Percentiles rank a stretch among this genome's conserved stretches.
These are phyloP conservation scores for Vickermania spadyakhi DNA, from an alignment of 208 protist genomes.

Conservation along the genomic window DNA sequence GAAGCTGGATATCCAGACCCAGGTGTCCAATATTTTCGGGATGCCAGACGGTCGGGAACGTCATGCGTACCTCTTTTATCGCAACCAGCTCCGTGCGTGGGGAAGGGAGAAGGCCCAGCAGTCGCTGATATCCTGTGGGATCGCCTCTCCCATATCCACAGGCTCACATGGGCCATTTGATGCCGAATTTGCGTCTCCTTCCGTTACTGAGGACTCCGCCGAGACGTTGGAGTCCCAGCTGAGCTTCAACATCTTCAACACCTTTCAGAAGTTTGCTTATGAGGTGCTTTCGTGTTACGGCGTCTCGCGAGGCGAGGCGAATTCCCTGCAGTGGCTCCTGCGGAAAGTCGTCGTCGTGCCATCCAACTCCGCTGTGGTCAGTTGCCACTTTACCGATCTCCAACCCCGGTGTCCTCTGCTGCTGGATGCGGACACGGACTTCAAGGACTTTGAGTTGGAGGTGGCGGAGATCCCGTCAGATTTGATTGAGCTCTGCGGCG, in stretches of 20 bases:
- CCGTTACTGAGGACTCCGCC: not conserved
- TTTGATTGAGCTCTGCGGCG: conserved; percentile 2
- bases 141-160: not conserved
- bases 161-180: not conserved
- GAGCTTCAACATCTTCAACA: conserved; percentile 5
- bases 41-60: not conserved
- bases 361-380: not conserved
- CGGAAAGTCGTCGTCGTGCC: conserved; percentile 3
- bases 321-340: conserved; percentile 2
- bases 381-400: conserved; percentile 2
- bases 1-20: not conserved
- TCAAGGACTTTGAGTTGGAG: not conserved
- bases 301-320: not conserved
- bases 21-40: not conserved
- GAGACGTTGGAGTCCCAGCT: conserved; percentile 5
- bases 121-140: not conserved
- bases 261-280: conserved; percentile 16
- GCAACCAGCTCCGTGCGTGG: conserved; percentile 12
- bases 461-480: not conserved
- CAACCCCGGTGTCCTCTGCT: not conserved
- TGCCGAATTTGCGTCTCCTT: not conserved
- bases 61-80: conserved; percentile 12
- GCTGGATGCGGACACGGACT: conserved; percentile 6
- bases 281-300: conserved; percentile 1
- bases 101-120: not conserved